These are phyloP conservation scores for Aureobasidium vineae DNA, from an alignment of 2,329 filamentous ascomycete species.

Conservation along the genomic window DNA sequence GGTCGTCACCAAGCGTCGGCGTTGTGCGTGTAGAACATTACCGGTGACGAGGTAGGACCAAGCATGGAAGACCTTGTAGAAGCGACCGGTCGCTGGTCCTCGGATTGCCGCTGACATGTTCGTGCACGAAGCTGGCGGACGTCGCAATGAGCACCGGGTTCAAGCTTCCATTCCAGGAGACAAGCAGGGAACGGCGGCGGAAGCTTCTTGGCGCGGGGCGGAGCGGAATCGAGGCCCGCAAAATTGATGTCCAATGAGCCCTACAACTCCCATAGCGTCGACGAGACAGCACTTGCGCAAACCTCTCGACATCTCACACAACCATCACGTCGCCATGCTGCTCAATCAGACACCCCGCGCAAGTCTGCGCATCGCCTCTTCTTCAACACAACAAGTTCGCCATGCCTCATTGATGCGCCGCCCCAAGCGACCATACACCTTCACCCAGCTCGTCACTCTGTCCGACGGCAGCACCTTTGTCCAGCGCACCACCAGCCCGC, in stretches of 20 bases:
- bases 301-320: not conserved
- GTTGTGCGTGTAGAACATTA: not conserved
- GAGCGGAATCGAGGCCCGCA: constrained; percentile 8
- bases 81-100: constrained; percentile 36
- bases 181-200: not conserved
- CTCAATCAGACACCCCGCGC: constrained; percentile 19
- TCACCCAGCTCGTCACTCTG: constrained; percentile 93
- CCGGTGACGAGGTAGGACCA: constrained; percentile 37
- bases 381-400: constrained; percentile 57
- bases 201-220: not conserved
- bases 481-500: constrained; percentile 72
- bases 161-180: not conserved
- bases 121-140: not conserved
- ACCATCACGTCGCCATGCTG: constrained; percentile 13
- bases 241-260: constrained; percentile 11
- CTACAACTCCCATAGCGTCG: constrained; percentile 3
- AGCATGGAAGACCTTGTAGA: constrained; percentile 48
- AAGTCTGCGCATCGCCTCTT: constrained; percentile 24
- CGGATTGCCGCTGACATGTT: not conserved
- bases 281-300: not conserved
- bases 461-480: constrained; percentile 86
- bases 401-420: constrained; percentile 82
- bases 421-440: constrained; percentile 89
- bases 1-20: not conserved
- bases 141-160: not conserved